phyloP scores from a whole-genome alignment of 805 yeast species.

The Saturnispora sanitii region DNA sequence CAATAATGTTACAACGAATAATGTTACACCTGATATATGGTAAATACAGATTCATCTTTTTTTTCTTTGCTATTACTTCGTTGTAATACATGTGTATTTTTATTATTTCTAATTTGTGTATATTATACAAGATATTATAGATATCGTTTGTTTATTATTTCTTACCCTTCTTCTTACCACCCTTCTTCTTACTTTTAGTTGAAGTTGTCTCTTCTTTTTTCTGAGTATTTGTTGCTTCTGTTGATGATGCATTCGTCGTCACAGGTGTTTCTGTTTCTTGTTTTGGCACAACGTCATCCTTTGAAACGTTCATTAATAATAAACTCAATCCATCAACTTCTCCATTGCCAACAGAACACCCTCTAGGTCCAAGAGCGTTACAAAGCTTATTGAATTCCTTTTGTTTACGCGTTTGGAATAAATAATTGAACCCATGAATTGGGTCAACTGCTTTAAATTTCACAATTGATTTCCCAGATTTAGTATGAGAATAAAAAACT shows the following conservation, averaged over 20 bases:
- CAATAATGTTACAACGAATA: too few species aligned
- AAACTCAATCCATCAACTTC: slow-evolving; percentile 22
- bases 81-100: too few species aligned
- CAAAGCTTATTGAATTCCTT: slow-evolving; percentile 69
- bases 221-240: background rate
- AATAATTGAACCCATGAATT: slow-evolving; percentile 49
- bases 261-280: slow-evolving; percentile 1
- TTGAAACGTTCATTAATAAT: slow-evolving; percentile 18
- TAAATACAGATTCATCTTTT: too few species aligned
- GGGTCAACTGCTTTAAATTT: slow-evolving; percentile 60
- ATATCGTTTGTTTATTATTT: slow-evolving; percentile 8
- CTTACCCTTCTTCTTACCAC: slow-evolving; percentile 21
- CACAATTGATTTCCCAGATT: slow-evolving; percentile 23
- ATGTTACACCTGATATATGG: too few species aligned
- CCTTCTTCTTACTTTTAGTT: too few species aligned
- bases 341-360: slow-evolving; percentile 21
- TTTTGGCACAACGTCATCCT: slow-evolving; percentile 11
- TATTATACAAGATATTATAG: slow-evolving; percentile 3
- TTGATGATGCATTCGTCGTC: too few species aligned
- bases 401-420: slow-evolving; percentile 45
- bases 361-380: slow-evolving; percentile 65
- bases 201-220: background rate
- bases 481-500: slow-evolving; percentile 27
- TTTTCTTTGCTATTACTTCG: too few species aligned
- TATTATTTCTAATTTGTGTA: background rate